Evolutionary conservation across 164 flowering plant genomes (phyloP).

Genomic region (Aristolochia californica): DNA sequence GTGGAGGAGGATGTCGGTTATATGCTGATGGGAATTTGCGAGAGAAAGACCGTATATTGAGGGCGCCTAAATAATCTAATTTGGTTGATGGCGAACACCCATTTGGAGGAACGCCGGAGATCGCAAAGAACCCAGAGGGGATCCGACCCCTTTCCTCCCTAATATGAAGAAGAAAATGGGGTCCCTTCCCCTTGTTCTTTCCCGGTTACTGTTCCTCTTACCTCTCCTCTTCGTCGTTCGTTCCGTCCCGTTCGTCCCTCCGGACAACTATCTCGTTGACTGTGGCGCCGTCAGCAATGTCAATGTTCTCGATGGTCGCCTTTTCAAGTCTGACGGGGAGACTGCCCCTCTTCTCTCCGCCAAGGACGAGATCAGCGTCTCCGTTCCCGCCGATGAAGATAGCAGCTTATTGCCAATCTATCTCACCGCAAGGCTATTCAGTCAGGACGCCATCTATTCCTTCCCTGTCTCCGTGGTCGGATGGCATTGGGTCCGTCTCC

Average conservation of each 20-base stretch:
- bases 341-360: conserved; percentile 18
- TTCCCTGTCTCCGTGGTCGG: conserved; percentile 40
- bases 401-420: conserved; percentile 14
- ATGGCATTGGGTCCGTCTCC: conserved; percentile 71
- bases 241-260: conserved; percentile 25
- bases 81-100: no score
- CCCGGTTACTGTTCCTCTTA: background rate
- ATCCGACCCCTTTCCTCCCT: no score
- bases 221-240: background rate
- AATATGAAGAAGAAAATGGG: background rate
- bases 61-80: no score
- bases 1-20: no score
- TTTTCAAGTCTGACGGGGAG: conserved; percentile 35
- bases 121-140: no score
- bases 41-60: no score
- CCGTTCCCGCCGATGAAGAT: conserved; percentile 9
- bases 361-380: conserved; percentile 23
- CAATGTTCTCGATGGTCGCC: conserved; percentile 35
- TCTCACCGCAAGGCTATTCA: conserved; percentile 35
- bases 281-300: conserved; percentile 34
- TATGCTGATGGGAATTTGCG: no score
- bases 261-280: conserved; percentile 43
- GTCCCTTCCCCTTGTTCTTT: background rate
- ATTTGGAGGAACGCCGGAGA: no score
- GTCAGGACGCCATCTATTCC: conserved; percentile 35